Evolutionary conservation across 2,329 filamentous ascomycete genomes (phyloP), one percentile per base, ranked within the genome.

Genomic region (Colletotrichum graminicola): DNA sequence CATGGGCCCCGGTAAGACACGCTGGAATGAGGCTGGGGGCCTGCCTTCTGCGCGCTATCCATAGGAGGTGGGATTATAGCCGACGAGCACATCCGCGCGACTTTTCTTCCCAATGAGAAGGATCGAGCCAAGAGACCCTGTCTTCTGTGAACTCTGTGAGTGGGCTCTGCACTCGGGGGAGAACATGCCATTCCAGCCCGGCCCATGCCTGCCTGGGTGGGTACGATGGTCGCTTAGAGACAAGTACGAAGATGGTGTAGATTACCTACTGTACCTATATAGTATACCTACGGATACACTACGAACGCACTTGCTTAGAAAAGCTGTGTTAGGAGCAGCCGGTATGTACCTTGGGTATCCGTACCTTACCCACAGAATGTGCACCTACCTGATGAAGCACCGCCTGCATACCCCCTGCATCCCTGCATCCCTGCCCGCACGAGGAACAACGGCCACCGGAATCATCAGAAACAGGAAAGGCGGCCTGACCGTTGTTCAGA

Each of bases 401-500:
- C 7, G 23, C 55, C 39, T 66, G 10, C 45, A 29, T 32, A 29
- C 45, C 47, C 45, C 47, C n/a, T 23, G 45, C 8, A 49, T 26
- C 49, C 26, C 1, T 52, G 26, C 14, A 71, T 67, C 66, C 70
- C 56, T 62, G 70, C 49, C 45, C 29, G 23, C 51, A 51, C 49
- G 23, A 45, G 51, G 49, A 56, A 62, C 56, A 72, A 71, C 57
- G 55, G 66, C 61, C 70, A 65, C 70, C 70, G 56, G 70, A 72
- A 66, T 52, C 65, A 49, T 72, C 55, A 72, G 55, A 66, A 70
- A 69, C 12, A 43, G 66, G 70, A 47, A 70, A 61, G 39, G 70
- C 66, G 66, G 51, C 56, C 57, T 26, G 70, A 52, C 41, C 61
- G 56, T 71, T 11, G 2, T 29, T 72, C 62, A 70, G 71, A 66